Evolutionary conservation across 805 yeast genomes (phyloP).

Genomic region (Metschnikowia dekortorum): DNA sequence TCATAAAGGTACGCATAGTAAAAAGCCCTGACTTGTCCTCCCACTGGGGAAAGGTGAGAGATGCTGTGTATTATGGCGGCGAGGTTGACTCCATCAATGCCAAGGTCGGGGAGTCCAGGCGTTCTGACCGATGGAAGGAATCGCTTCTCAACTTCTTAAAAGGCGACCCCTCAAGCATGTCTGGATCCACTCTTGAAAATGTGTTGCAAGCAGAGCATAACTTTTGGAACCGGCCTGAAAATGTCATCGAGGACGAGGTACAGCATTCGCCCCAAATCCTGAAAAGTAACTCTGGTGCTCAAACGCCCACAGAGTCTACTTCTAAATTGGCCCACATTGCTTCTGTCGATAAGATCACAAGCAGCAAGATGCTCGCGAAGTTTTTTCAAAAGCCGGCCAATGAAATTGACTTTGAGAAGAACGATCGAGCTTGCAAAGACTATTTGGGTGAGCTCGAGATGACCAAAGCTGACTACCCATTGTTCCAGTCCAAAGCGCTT

Average conservation of each 20-base stretch:
- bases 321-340: neutral
- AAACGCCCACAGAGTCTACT: neutral
- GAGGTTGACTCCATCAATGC: constrained; percentile 31
- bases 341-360: neutral
- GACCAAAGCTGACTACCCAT: constrained; percentile 17
- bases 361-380: neutral
- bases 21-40: constrained; percentile 20
- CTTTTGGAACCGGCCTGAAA: constrained; percentile 14
- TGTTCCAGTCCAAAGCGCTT: constrained; percentile 29
- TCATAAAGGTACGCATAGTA: constrained; percentile 31
- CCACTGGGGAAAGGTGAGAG: constrained; percentile 34
- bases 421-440: constrained; percentile 17
- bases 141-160: constrained; percentile 33
- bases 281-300: constrained; percentile 11
- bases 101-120: constrained; percentile 25
- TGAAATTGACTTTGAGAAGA: constrained; percentile 20
- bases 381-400: constrained; percentile 6
- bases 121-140: constrained; percentile 24
- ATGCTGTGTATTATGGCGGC: constrained; percentile 28
- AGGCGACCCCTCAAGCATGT: constrained; percentile 37
- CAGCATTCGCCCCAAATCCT: constrained; percentile 10
- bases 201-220: constrained; percentile 35
- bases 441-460: neutral
- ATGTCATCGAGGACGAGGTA: constrained; percentile 10
- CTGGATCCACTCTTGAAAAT: constrained; percentile 34